Percentiles rank a stretch among this genome's conserved stretches.
Conservation (phyloP, 2,329 filamentous ascomycete genomes). For the Fusarium sp. region DNA sequence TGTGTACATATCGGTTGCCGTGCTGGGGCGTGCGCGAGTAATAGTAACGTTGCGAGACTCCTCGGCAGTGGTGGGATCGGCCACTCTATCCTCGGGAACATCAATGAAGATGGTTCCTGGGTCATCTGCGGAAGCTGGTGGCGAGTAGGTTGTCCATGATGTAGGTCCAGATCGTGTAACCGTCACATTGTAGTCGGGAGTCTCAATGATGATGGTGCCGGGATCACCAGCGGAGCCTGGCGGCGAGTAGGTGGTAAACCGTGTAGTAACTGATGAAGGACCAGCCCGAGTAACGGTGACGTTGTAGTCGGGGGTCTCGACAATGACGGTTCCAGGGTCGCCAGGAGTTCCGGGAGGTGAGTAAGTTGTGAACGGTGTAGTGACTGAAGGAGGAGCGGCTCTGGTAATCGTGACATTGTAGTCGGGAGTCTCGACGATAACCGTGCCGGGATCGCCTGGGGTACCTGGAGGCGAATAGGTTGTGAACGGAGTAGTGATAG, state of each 20-base stretch:
- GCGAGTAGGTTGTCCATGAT: not conserved
- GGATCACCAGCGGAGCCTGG: constrained; percentile 22
- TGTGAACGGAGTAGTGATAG: constrained; percentile 25
- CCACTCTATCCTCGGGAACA: not conserved
- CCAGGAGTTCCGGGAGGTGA: not conserved
- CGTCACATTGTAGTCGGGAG: constrained; percentile 12
- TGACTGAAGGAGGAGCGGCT: not conserved
- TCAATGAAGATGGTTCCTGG: not conserved
- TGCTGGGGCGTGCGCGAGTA: constrained; percentile 17
- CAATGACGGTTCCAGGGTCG: constrained; percentile 8
- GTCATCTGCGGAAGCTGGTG: not conserved
- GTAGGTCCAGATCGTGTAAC: not conserved
- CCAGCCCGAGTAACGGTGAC: constrained; percentile 12
- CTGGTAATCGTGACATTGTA: constrained; percentile 11
- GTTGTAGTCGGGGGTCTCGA: constrained; percentile 16
- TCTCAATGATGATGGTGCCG: constrained; percentile 28
- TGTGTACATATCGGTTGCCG: constrained; percentile 26
- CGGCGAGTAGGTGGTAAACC: constrained; percentile 4
- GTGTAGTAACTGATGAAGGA: not conserved
- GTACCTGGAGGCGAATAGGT: constrained; percentile 19
- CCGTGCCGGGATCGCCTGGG: constrained; percentile 25
- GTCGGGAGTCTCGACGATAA: constrained; percentile 14
- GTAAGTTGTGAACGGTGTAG: not conserved
- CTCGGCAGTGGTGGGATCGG: not conserved
- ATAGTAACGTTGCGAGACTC: constrained; percentile 19